These are phyloP conservation scores for Arachnopeziza araneosa DNA, from an alignment of 2,329 filamentous ascomycete genomes.

Conservation along the genomic window DNA sequence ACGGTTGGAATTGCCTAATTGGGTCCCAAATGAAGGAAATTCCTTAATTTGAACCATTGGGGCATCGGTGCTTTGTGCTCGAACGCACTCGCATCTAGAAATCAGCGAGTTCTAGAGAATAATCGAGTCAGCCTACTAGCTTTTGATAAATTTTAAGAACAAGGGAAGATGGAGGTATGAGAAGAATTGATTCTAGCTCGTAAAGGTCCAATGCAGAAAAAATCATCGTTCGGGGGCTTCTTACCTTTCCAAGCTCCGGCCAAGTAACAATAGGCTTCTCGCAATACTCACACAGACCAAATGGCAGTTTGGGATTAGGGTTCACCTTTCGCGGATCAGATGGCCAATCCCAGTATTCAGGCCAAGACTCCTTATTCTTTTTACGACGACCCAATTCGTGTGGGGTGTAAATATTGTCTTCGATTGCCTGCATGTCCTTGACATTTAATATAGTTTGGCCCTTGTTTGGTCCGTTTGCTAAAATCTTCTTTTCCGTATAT, in stretches of 20 bases:
- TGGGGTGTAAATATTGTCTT: background rate
- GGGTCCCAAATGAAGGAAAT: background rate
- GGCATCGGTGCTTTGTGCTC: background rate
- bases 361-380: background rate
- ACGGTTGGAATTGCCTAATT: background rate
- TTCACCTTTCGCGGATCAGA: background rate
- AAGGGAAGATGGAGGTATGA: too few relatives aligned
- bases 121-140: background rate
- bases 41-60: background rate
- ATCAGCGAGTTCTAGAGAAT: background rate
- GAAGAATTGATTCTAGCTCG: too few relatives aligned
- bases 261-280: background rate
- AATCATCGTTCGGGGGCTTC: too few relatives aligned
- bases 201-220: too few relatives aligned
- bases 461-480: background rate
- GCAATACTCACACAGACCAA: background rate
- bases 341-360: background rate
- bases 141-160: background rate
- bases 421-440: background rate
- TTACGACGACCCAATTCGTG: background rate
- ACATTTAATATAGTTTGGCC: background rate
- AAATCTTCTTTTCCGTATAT: background rate
- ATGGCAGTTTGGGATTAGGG: background rate
- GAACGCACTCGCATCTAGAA: background rate
- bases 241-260: background rate